Evolutionary conservation across 768 basidiomycete genomes (phyloP).

Genomic region (Arthromyces matolae): DNA sequence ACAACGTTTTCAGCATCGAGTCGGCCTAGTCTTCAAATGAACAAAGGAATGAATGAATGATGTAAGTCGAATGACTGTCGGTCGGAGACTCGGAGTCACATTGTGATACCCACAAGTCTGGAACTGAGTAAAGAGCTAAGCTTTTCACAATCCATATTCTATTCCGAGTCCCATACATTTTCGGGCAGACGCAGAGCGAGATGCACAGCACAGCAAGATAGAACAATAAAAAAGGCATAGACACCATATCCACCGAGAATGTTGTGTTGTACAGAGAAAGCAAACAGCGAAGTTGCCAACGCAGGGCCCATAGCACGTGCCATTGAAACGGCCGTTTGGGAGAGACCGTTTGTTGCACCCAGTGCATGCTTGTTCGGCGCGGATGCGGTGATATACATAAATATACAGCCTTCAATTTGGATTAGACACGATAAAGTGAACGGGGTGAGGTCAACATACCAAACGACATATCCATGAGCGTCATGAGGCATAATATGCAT

Average conservation of each 20-base stretch:
- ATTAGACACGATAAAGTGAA: not conserved
- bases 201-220: conserved; percentile 29
- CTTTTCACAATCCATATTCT: too few species aligned
- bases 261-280: conserved; percentile 45
- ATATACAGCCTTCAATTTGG: conserved; percentile 43
- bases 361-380: conserved; percentile 46
- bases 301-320: conserved; percentile 49
- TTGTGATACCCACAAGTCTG: too few species aligned
- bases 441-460: conserved; percentile 23
- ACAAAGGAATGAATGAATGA: too few species aligned
- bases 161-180: conserved; percentile 30
- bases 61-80: too few species aligned
- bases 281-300: conserved; percentile 48
- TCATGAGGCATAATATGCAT: conserved; percentile 21
- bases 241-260: conserved; percentile 44
- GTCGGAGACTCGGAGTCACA: too few species aligned
- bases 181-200: conserved; percentile 35
- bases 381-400: conserved; percentile 48
- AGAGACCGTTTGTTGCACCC: conserved; percentile 50
- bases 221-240: conserved; percentile 33
- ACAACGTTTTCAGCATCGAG: too few species aligned
- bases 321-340: conserved; percentile 40
- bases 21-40: too few species aligned
- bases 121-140: too few species aligned
- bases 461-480: conserved; percentile 38